Percentiles rank a stretch among this genome's conserved stretches.
These are phyloP conservation scores for Ascochyta fabae DNA, from an alignment of 2,329 filamentous ascomycete species.

Conservation along the genomic window DNA sequence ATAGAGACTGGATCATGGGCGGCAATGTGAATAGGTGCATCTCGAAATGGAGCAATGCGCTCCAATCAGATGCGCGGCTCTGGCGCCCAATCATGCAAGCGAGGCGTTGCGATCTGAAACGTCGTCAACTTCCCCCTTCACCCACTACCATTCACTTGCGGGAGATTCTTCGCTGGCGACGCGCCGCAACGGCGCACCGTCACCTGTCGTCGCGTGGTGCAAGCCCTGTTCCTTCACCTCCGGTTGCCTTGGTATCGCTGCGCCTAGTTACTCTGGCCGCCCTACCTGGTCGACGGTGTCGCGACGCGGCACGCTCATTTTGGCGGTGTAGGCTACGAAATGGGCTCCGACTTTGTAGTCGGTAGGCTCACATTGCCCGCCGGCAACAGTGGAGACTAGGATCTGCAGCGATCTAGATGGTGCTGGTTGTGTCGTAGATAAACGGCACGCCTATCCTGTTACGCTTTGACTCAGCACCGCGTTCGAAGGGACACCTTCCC, in stretches of 20 bases:
- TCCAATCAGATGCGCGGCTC: constrained; percentile 32
- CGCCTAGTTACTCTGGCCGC: constrained; percentile 18
- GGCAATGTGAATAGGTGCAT: constrained; percentile 23
- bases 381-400: constrained; percentile 16
- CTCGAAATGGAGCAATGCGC: constrained; percentile 26
- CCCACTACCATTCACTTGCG: constrained; percentile 28
- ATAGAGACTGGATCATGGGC: constrained; percentile 33
- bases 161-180: constrained; percentile 28
- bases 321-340: constrained; percentile 16
- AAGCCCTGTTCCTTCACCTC: constrained; percentile 27
- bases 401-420: constrained; percentile 27
- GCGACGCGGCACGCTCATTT: constrained; percentile 27
- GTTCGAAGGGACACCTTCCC: constrained; percentile 19
- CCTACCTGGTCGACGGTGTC: constrained; percentile 8
- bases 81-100: constrained; percentile 29
- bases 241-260: constrained; percentile 19
- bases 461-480: constrained; percentile 21
- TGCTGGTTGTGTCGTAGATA: constrained; percentile 33
- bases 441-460: constrained; percentile 27
- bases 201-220: constrained; percentile 43
- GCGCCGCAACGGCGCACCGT: constrained; percentile 37
- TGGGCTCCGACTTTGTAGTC: constrained; percentile 22
- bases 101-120: constrained; percentile 30
- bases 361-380: constrained; percentile 34
- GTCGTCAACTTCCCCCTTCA: constrained; percentile 4